These are phyloP conservation scores for Gyromitra esculenta DNA, from an alignment of 2,329 filamentous ascomycete species.

Conservation along the genomic window DNA sequence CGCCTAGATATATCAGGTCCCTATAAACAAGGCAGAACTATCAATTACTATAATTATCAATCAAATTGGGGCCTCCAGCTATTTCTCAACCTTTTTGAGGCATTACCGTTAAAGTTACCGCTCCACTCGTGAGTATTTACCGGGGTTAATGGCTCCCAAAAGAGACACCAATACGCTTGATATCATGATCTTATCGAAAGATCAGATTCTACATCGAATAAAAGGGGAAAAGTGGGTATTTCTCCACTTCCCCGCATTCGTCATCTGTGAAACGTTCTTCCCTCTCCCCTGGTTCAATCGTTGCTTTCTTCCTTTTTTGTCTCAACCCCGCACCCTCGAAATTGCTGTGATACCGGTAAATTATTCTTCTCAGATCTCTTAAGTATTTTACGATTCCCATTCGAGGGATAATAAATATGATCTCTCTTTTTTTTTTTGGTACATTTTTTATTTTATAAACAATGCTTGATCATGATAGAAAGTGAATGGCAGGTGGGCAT, in stretches of 20 bases:
- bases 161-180: not conserved
- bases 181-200: slow-evolving; percentile 17
- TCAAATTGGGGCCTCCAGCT: not conserved
- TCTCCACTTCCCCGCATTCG: slow-evolving; percentile 37
- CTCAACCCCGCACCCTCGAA: slow-evolving; percentile 39
- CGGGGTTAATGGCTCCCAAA: not conserved
- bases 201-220: slow-evolving; percentile 27
- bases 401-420: slow-evolving; percentile 16
- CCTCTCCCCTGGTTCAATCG: slow-evolving; percentile 30
- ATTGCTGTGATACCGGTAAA: slow-evolving; percentile 31
- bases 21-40: slow-evolving; percentile 8
- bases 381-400: slow-evolving; percentile 28
- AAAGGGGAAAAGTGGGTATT: not conserved
- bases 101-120: not conserved
- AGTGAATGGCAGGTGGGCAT: not conserved
- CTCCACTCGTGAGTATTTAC: not conserved
- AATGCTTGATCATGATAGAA: not conserved
- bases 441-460: not conserved
- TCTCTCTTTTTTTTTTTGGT: slow-evolving; percentile 11
- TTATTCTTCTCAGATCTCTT: slow-evolving; percentile 31
- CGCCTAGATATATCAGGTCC: slow-evolving; percentile 1
- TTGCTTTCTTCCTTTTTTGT: slow-evolving; percentile 14
- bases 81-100: not conserved
- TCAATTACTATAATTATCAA: not conserved
- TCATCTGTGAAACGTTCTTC: slow-evolving; percentile 29